These are phyloP conservation scores for Fusarium sp. DNA, from an alignment of 2,329 filamentous ascomycete species.

Conservation along the genomic window DNA sequence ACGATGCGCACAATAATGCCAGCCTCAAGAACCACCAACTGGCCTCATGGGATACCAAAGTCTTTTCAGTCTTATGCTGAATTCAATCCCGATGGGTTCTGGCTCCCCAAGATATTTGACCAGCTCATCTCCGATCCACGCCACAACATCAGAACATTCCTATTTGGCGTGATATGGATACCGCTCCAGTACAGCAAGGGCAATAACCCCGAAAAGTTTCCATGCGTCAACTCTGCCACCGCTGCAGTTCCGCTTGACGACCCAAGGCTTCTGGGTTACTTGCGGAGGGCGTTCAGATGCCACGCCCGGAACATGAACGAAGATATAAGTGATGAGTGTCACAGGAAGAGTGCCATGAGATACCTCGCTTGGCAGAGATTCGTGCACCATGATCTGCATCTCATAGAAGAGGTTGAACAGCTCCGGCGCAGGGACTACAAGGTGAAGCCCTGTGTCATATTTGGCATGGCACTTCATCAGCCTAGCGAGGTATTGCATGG, in stretches of 20 bases:
- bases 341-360: neutral
- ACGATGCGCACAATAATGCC: neutral
- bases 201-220: neutral
- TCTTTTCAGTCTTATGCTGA: neutral
- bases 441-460: slow-evolving; percentile 5
- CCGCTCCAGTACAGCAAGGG: neutral
- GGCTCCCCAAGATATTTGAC: neutral
- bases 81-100: neutral
- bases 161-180: neutral
- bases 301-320: neutral
- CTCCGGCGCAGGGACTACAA: neutral
- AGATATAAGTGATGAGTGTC: neutral
- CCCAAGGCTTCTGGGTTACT: neutral
- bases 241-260: slow-evolving; percentile 10
- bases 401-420: neutral
- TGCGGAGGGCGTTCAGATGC: neutral
- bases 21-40: neutral
- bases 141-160: neutral
- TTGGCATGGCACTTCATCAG: neutral
- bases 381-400: fast-evolving
- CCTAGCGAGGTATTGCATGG: neutral
- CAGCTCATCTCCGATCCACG: neutral
- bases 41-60: neutral
- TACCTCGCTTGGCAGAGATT: neutral
- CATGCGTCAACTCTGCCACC: neutral